A percentile compares a stretch with the other conserved stretches of the same genome.
phyloP scores from a whole-genome alignment of 2,329 filamentous ascomycete species.

The Pseudohalonectria lignicola region DNA sequence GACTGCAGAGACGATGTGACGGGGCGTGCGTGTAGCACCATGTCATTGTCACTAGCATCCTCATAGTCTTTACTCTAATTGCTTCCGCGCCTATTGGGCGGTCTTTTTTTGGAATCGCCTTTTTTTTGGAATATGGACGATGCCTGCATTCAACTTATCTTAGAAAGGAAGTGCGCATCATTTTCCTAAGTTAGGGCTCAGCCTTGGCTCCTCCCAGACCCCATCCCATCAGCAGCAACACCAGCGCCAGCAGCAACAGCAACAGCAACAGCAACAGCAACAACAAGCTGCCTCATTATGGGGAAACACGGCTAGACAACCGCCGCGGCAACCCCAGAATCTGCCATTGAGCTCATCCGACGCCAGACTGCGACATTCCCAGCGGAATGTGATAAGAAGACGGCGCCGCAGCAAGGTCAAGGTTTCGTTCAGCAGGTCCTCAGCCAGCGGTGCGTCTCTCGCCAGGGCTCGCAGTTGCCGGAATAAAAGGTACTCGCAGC shows the following conservation, averaged over 20 bases:
- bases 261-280: too few species aligned
- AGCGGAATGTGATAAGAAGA: conserved; percentile 22
- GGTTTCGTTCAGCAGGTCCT: conserved; percentile 15
- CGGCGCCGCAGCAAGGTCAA: conserved; percentile 21
- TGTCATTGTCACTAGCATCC: conserved; percentile 3
- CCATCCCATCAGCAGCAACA: conserved; percentile 6
- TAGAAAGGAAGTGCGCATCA: conserved; percentile 29
- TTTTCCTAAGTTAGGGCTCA: conserved; percentile 20
- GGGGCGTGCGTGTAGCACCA: background rate
- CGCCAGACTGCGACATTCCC: conserved; percentile 20
- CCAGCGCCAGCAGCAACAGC: conserved; percentile 6
- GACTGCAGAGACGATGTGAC: conserved; percentile 1
- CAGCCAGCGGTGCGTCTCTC: conserved; percentile 6
- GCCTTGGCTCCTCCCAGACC: conserved; percentile 8
- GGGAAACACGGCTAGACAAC: background rate
- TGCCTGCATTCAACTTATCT: conserved; percentile 31
- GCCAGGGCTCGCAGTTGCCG: background rate
- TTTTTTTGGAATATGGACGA: conserved; percentile 27
- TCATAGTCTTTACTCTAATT: conserved; percentile 2
- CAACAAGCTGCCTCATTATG: too few species aligned
- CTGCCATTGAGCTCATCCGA: conserved; percentile 19
- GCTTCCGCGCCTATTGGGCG: conserved; percentile 1
- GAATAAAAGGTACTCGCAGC: too few species aligned
- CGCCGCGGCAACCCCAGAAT: conserved; percentile 3
- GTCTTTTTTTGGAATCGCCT: conserved; percentile 18